These are phyloP conservation scores for Hapsidospora chrysogenum DNA, from an alignment of 495 filamentous ascomycete genomes.

Conservation along the genomic window DNA sequence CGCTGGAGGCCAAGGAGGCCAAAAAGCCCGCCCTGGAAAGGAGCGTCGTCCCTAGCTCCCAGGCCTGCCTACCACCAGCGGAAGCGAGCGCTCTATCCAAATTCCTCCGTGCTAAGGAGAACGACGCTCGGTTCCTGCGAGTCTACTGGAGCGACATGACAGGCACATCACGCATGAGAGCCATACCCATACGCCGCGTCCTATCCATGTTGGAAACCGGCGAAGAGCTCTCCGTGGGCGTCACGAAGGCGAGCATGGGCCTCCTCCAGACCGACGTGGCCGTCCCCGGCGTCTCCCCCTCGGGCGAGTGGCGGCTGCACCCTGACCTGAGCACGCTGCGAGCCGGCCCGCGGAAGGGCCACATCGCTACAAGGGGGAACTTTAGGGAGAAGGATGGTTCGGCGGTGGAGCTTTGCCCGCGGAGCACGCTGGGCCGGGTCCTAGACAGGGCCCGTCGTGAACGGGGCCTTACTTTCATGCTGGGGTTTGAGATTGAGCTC, in stretches of 20 bases:
- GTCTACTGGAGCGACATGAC: no score
- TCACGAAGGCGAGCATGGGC: constrained; percentile 35
- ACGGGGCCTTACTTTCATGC: constrained; percentile 31
- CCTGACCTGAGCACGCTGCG: constrained; percentile 44
- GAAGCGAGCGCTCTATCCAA: no score
- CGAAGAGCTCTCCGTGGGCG: constrained; percentile 26
- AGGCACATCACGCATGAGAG: no score
- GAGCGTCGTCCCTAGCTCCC: no score
- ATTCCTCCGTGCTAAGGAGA: no score
- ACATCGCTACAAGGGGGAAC: constrained; percentile 43
- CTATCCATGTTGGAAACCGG: no score
- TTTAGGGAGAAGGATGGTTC: constrained; percentile 35
- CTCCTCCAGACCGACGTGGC: constrained; percentile 41
- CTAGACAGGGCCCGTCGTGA: constrained; percentile 27
- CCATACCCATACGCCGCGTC: no score
- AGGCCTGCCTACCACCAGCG: no score
- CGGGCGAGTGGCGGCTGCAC: constrained; percentile 42
- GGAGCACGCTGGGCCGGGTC: constrained; percentile 36
- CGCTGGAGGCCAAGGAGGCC: no score
- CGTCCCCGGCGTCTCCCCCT: constrained; percentile 22
- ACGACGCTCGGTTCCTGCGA: no score
- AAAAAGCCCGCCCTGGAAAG: no score
- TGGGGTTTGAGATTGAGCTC: constrained; percentile 78
- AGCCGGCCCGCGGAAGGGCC: constrained; percentile 31
- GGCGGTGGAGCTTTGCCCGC: constrained; percentile 34